Evolutionary conservation across 768 basidiomycete species (phyloP).

Genomic region (Suillus weaverae): DNA sequence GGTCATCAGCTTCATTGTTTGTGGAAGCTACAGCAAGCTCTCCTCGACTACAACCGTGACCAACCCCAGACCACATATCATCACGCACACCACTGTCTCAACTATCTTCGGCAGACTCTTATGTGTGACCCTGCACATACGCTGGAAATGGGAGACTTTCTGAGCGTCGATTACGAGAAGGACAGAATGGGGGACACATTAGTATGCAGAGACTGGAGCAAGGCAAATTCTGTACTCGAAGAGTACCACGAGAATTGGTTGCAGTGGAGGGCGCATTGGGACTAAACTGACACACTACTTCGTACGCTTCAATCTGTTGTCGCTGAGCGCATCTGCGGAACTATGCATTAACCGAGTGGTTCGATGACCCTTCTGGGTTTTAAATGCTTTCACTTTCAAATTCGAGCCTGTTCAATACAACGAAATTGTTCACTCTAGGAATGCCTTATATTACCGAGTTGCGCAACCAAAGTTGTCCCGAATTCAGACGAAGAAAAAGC

Average conservation of each 20-base stretch:
- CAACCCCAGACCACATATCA: not conserved
- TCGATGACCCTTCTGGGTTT: not conserved
- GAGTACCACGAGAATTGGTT: conserved; percentile 2
- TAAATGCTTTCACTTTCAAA: not conserved
- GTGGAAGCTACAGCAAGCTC: not conserved
- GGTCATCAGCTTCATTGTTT: not conserved
- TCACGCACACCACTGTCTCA: conserved; percentile 38
- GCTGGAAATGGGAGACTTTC: conserved; percentile 36
- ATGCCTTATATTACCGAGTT: too few relatives aligned
- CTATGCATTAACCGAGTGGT: not conserved
- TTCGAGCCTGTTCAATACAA: not conserved
- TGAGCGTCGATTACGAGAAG: conserved; percentile 24
- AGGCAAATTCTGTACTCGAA: conserved; percentile 15
- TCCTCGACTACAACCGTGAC: not conserved
- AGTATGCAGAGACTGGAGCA: conserved; percentile 27
- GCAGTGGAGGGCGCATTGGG: not conserved
- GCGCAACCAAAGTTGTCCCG: too few relatives aligned
- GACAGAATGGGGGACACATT: conserved; percentile 21
- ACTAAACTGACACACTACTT: not conserved
- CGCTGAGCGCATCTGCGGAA: not conserved
- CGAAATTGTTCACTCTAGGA: not conserved
- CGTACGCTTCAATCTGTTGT: not conserved
- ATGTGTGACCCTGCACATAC: conserved; percentile 25
- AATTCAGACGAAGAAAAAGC: not conserved
- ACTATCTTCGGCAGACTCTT: conserved; percentile 38